These are phyloP conservation scores for Casuarina equisetifolia DNA, from an alignment of 306 rosid species.

Conservation along the genomic window DNA sequence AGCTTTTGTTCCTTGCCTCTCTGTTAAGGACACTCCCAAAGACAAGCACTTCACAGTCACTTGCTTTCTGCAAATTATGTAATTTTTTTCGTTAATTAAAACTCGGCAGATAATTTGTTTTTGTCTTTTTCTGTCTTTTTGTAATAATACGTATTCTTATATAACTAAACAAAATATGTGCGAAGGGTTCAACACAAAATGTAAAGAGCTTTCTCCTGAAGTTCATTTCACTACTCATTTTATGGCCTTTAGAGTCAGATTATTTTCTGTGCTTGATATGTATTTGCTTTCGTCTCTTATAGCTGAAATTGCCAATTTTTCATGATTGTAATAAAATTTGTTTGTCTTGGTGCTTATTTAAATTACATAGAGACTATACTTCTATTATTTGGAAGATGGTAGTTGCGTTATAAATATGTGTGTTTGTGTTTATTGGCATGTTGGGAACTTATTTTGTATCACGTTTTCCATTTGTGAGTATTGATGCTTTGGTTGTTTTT, in stretches of 20 bases:
- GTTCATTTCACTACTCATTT: background rate
- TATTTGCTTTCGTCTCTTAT: background rate
- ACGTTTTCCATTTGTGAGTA: background rate
- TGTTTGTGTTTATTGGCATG: background rate
- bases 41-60: background rate
- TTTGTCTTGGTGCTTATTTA: background rate
- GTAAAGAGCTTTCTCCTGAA: background rate
- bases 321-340: background rate
- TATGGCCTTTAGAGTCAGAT: background rate
- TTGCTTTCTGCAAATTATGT: background rate
- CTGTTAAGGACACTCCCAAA: background rate
- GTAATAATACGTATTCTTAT: background rate
- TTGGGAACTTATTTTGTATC: background rate
- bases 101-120: background rate
- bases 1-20: background rate
- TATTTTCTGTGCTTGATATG: too few relatives aligned
- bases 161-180: background rate
- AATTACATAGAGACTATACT: background rate
- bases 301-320: background rate
- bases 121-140: too few relatives aligned
- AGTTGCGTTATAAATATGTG: background rate
- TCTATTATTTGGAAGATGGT: background rate
- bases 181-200: background rate
- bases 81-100: too few relatives aligned
- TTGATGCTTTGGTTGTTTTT: background rate